Conservation (phyloP, 495 filamentous ascomycete species). For the Cladorrhinum samala region DNA sequence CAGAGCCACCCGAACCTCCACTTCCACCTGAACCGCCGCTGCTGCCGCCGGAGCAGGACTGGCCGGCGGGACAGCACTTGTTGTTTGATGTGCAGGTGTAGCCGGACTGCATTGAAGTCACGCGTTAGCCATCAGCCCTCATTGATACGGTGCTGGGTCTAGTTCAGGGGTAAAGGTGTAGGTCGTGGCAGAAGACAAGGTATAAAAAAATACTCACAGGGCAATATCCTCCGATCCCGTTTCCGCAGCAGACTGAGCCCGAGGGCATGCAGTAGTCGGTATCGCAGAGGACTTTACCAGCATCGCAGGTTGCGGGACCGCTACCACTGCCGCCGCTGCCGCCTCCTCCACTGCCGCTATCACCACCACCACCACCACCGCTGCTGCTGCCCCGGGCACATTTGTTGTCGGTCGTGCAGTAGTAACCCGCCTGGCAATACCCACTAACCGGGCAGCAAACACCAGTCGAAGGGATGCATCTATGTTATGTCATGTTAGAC, state of each 20-base stretch:
- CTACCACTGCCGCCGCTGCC: no score
- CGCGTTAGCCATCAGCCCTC: no score
- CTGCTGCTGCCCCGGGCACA: not conserved
- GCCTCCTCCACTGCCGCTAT: not conserved
- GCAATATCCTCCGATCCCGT: not conserved
- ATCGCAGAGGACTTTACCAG: not conserved
- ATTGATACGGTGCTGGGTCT: no score
- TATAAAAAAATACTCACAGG: not conserved
- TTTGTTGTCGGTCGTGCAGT: not conserved
- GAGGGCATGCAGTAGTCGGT: not conserved
- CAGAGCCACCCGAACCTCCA: not conserved
- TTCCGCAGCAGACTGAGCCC: not conserved
- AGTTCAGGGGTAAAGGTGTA: no score
- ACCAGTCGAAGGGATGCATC: not conserved
- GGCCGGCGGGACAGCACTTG: not conserved
- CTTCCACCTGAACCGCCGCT: not conserved
- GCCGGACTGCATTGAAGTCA: not conserved
- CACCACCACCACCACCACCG: not conserved
- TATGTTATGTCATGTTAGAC: not conserved
- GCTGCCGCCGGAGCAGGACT: not conserved
- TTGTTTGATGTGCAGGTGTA: not conserved
- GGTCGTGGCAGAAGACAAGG: not conserved
- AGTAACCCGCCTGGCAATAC: not conserved
- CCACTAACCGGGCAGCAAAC: not conserved
- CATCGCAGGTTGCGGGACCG: not conserved